A percentile compares a stretch with the other conserved stretches of the same genome.
Conservation (phyloP, 2,329 filamentous ascomycete genomes). For the Penicillium corylophilum region DNA sequence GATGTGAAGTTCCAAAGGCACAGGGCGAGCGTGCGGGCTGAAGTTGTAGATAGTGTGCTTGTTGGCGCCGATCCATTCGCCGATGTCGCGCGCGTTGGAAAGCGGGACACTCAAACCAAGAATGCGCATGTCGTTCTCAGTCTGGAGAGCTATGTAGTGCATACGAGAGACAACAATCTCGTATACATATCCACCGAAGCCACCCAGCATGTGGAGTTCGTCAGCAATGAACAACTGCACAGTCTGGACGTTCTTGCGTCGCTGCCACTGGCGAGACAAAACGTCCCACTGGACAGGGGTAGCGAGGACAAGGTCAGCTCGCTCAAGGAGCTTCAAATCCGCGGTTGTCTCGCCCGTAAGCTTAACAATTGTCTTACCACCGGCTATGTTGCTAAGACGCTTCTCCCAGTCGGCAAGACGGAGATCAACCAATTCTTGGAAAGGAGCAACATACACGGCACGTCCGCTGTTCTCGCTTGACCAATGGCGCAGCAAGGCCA, state of each 20-base stretch:
- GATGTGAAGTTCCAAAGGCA: constrained; percentile 89
- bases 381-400: constrained; percentile 68
- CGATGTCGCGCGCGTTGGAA: constrained; percentile 88
- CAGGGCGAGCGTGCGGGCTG: constrained; percentile 82
- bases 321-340: constrained; percentile 84
- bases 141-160: constrained; percentile 90
- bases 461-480: constrained; percentile 67
- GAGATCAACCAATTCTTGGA: constrained; percentile 86
- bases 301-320: constrained; percentile 84
- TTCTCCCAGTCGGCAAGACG: constrained; percentile 82
- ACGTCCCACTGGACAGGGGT: constrained; percentile 96
- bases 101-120: constrained; percentile 88
- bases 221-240: constrained; percentile 92
- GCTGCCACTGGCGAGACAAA: constrained; percentile 91
- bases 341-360: constrained; percentile 89
- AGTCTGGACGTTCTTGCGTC: constrained; percentile 89
- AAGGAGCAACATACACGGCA: constrained; percentile 90
- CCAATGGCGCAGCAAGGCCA: constrained; percentile 89
- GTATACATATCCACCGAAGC: constrained; percentile 82
- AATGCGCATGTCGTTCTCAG: constrained; percentile 80
- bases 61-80: constrained; percentile 95
- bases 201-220: constrained; percentile 89
- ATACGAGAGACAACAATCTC: constrained; percentile 97
- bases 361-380: constrained; percentile 88
- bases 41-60: constrained; percentile 99